Conservation (phyloP, 2,329 filamentous ascomycete genomes). For the Microascus cirrosus region DNA sequence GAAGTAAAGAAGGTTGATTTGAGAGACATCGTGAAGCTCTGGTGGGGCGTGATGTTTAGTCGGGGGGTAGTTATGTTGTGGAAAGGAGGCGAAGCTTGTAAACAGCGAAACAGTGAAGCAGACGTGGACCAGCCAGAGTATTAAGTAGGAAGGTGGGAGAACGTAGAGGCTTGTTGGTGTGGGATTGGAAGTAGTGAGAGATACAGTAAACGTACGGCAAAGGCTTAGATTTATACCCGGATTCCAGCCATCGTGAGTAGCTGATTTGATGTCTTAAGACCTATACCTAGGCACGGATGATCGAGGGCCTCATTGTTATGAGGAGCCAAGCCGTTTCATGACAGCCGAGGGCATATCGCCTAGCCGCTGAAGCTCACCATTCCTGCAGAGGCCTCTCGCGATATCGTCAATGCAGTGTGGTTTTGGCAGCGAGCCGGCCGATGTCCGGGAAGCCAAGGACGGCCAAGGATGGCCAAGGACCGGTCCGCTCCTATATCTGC, state of each 20-base stretch:
- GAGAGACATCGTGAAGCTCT: slow-evolving; percentile 15
- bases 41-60: neutral
- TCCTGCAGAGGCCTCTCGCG: neutral
- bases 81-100: neutral
- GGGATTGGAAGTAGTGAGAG: neutral
- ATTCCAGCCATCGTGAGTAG: neutral
- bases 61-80: neutral
- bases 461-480: too few relatives aligned
- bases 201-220: neutral
- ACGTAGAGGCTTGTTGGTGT: neutral
- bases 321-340: neutral
- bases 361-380: neutral
- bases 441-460: too few relatives aligned
- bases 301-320: neutral
- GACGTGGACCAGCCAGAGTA: slow-evolving; percentile 4
- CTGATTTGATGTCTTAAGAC: neutral
- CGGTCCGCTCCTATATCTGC: too few relatives aligned
- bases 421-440: too few relatives aligned
- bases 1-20: slow-evolving; percentile 26
- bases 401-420: neutral
- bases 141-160: neutral
- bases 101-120: neutral
- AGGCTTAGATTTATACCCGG: neutral
- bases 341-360: neutral
- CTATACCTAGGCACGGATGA: neutral